Percentiles rank a stretch among this genome's conserved stretches.
These are phyloP conservation scores for Termitomyces sp. DNA, from an alignment of 768 basidiomycete species.

Conservation along the genomic window DNA sequence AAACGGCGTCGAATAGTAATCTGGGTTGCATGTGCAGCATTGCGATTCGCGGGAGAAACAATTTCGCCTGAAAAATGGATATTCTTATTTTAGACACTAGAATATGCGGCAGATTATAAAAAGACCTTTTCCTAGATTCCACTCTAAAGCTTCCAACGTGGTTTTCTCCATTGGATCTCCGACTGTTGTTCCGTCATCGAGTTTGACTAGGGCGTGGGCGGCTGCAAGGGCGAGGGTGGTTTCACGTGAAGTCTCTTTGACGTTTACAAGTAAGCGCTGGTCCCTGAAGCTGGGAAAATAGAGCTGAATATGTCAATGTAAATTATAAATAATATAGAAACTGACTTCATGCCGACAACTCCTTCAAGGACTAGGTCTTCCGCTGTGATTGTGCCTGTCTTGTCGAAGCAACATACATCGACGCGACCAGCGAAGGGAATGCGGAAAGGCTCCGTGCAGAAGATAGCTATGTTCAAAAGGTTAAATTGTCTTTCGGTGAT, in stretches of 20 bases:
- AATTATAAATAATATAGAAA: background rate
- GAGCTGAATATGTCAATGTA: slow-evolving; percentile 3
- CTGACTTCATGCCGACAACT: slow-evolving; percentile 85
- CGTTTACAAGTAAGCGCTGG: slow-evolving; percentile 62
- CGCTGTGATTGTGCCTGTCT: slow-evolving; percentile 97
- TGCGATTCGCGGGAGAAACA: slow-evolving; percentile 53
- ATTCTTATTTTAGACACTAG: slow-evolving; percentile 37
- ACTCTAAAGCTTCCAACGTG: slow-evolving; percentile 85
- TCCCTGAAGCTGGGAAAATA: slow-evolving; percentile 43
- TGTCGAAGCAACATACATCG: slow-evolving; percentile 98
- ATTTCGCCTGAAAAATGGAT: slow-evolving; percentile 51
- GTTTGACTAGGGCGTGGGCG: slow-evolving; percentile 89
- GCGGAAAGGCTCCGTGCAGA: slow-evolving; percentile 98
- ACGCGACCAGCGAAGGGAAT: slow-evolving; percentile 95
- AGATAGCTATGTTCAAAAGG: slow-evolving; percentile 62
- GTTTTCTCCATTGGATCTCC: slow-evolving; percentile 99
- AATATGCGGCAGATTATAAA: background rate
- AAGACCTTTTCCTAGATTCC: slow-evolving; percentile 71
- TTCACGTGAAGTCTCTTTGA: slow-evolving; percentile 68
- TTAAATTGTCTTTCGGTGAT: background rate
- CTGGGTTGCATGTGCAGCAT: slow-evolving; percentile 49
- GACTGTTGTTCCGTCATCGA: slow-evolving; percentile 91
- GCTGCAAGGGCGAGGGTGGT: slow-evolving; percentile 88
- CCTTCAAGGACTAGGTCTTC: slow-evolving; percentile 95
- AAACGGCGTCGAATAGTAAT: slow-evolving; percentile 84